Base-by-base conservation (phyloP, 257 asterid genomes). In the Rehmannia glutinosa region DNA sequence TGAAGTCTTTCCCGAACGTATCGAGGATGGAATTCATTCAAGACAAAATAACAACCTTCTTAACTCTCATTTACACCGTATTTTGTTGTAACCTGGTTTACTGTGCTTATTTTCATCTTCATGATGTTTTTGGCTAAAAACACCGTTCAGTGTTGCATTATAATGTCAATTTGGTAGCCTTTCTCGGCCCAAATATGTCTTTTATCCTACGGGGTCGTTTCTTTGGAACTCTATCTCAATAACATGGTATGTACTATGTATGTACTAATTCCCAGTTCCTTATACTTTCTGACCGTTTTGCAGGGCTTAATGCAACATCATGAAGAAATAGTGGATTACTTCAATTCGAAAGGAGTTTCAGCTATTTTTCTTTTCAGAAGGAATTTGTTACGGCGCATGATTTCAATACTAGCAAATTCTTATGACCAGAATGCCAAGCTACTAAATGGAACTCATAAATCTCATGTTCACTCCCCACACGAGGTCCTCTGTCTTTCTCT, bases 391-490 rank as follows among this genome's bases (percentile, higher is more conserved):
- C 92, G 99, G 43, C 79, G 97, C 41, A 83, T 86, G 96, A 68
- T 93, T 55, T 93, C 99, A 32, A 82, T 93, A 25, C 89, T 90
- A 13, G 96, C 96, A 50, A 93, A 93, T 78, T 84, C 97, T 23
- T 90, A 88, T 51, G 99, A 93, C 80, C 97, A 85, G 72, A 78
- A 78, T 63, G 87, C 95, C 66, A 93, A 88, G 83, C 81, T 73
- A 54, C 75, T 90, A n/a, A 93, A 93, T 43, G 99, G 99, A 77
- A 93, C 97, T 17, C 97, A 93, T 85, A 93, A 90, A 74, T 93
- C 99, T 27, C 99, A 93, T 43, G 96, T 88, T 62, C 99, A 93
- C 79, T 86, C 95, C 5, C 70, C 86, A 35, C 73, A 72, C 19
- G 99, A 90, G 97, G 98, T 93, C 47, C 62, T 23, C 66, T 59